Evolutionary conservation across 108 stramenopile species (phyloP).

Genomic region (Nannochloropsis oceanica): DNA sequence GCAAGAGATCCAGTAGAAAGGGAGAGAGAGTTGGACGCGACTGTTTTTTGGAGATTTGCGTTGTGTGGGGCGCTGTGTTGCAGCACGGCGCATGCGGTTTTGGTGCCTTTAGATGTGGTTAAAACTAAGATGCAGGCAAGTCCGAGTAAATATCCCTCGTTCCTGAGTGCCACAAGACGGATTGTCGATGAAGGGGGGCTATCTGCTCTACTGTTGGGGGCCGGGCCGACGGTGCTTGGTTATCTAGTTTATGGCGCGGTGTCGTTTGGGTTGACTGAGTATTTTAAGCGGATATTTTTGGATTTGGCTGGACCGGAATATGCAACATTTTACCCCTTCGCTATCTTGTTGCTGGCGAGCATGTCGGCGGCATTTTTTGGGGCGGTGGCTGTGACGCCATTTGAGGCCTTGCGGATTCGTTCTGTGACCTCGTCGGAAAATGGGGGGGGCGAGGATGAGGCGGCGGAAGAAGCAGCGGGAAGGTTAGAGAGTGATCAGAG

Average conservation of each 20-base stretch:
- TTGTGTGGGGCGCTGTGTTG: conserved; percentile 20
- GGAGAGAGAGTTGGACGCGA: conserved; percentile 11
- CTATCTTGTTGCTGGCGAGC: conserved; percentile 10
- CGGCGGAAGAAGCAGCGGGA: background rate
- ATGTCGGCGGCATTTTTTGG: conserved; percentile 7
- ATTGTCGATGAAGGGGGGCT: conserved; percentile 14
- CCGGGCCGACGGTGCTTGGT: conserved; percentile 18
- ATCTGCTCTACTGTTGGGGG: conserved; percentile 13
- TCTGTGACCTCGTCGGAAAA: conserved; percentile 4
- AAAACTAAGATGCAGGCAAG: conserved; percentile 22
- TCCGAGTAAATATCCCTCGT: conserved; percentile 8
- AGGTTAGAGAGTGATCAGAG: background rate
- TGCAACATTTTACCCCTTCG: conserved; percentile 15
- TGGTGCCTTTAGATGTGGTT: conserved; percentile 24
- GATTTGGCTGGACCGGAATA: conserved; percentile 15
- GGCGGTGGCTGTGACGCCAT: conserved; percentile 10
- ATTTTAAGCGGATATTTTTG: conserved; percentile 17
- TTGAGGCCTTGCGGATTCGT: conserved; percentile 20
- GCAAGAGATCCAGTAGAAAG: conserved; percentile 25
- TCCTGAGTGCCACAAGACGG: background rate
- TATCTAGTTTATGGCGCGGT: conserved; percentile 18
- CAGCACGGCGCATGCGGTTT: conserved; percentile 11
- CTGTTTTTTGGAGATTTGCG: conserved; percentile 17
- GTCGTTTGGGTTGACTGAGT: conserved; percentile 22
- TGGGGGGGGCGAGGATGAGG: background rate